These are phyloP conservation scores for Bassia scoparia DNA, from an alignment of 148 eudicot genomes.

Conservation along the genomic window DNA sequence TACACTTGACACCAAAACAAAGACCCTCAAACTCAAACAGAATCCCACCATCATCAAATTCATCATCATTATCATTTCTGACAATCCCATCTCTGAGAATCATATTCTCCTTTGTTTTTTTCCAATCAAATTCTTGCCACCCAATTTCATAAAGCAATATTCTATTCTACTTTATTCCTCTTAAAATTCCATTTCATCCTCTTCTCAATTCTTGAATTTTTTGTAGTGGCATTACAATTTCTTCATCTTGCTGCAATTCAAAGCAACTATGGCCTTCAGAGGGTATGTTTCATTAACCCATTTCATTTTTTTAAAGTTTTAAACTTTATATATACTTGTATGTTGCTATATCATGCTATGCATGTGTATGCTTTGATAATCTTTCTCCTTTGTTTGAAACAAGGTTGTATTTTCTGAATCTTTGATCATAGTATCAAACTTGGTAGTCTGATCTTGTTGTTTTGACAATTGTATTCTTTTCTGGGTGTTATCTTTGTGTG, in stretches of 20 bases:
- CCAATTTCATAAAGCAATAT: slow-evolving; percentile 9
- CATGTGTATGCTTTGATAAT: slow-evolving; percentile 6
- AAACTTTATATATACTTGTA: background rate
- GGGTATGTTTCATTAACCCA: slow-evolving; percentile 23
- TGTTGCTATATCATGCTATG: background rate
- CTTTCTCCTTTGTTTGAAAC: background rate
- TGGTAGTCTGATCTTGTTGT: too few species aligned
- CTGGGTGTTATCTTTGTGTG: too few species aligned
- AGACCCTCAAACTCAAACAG: background rate
- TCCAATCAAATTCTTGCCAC: background rate
- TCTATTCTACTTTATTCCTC: background rate
- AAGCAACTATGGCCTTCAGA: slow-evolving; percentile 55
- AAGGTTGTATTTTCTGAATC: background rate
- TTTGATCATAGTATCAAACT: too few species aligned
- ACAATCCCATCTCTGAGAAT: slow-evolving; percentile 8
- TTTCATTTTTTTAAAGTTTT: background rate
- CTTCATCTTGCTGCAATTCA: slow-evolving; percentile 21
- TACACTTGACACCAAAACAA: background rate
- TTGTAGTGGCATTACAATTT: background rate
- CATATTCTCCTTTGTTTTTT: background rate
- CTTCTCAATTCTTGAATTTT: background rate
- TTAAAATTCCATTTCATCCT: slow-evolving; percentile 10
- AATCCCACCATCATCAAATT: background rate
- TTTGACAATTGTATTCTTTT: background rate
- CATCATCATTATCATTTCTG: background rate